Evolutionary conservation across 805 yeast species (phyloP).

Genomic region (Ogataea ganodermae): DNA sequence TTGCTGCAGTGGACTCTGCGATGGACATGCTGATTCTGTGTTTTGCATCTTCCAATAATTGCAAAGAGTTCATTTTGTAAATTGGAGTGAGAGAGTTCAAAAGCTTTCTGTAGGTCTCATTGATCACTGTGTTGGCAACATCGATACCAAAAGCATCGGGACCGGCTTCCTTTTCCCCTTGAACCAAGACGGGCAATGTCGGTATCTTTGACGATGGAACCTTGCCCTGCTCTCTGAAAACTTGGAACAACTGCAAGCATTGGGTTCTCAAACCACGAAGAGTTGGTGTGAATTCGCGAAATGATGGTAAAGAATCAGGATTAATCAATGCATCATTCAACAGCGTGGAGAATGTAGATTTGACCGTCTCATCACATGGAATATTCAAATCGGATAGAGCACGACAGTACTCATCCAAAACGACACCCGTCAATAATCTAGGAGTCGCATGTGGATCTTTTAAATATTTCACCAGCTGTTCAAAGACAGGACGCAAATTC

Average conservation of each 20-base stretch:
- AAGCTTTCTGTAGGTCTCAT: slow-evolving; percentile 66
- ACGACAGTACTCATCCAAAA: slow-evolving; percentile 67
- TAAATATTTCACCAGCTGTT: slow-evolving; percentile 43
- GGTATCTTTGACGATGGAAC: slow-evolving; percentile 73
- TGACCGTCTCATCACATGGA: slow-evolving; percentile 12
- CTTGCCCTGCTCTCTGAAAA: slow-evolving; percentile 77
- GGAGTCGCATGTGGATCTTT: slow-evolving; percentile 77
- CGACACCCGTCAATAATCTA: slow-evolving; percentile 65
- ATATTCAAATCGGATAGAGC: slow-evolving; percentile 27
- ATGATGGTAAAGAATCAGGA: slow-evolving; percentile 52
- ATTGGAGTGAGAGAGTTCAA: slow-evolving; percentile 64
- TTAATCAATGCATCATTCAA: slow-evolving; percentile 42
- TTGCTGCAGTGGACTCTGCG: slow-evolving; percentile 61
- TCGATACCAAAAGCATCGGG: slow-evolving; percentile 86
- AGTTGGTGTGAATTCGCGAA: slow-evolving; percentile 84
- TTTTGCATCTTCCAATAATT: slow-evolving; percentile 76
- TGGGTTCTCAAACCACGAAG: slow-evolving; percentile 83
- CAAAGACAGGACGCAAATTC: slow-evolving; percentile 42
- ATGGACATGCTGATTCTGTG: slow-evolving; percentile 66
- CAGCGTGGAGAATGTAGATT: slow-evolving; percentile 14
- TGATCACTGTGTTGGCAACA: slow-evolving; percentile 68
- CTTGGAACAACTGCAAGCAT: slow-evolving; percentile 77
- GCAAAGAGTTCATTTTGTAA: slow-evolving; percentile 67
- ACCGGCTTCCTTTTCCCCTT: slow-evolving; percentile 93
- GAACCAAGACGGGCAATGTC: slow-evolving; percentile 82